Conservation (phyloP, 768 basidiomycete species). For the Dictyophora rubrovolvata region DNA sequence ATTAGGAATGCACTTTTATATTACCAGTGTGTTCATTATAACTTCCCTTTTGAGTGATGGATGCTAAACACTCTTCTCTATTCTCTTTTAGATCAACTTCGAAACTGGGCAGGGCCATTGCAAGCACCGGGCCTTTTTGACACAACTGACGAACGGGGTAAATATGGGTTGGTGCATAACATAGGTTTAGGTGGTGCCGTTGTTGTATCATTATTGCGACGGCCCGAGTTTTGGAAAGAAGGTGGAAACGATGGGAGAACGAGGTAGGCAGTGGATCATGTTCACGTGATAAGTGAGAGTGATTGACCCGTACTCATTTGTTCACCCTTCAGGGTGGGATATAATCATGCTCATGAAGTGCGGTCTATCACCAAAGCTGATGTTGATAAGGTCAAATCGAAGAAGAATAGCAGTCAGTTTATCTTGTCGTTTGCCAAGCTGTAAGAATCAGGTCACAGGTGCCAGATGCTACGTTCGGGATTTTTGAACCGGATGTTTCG, state of each 20-base stretch:
- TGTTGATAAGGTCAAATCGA: slow-evolving; percentile 66
- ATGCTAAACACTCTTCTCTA: not conserved
- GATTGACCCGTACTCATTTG: not conserved
- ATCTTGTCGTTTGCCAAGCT: slow-evolving; percentile 32
- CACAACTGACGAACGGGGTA: slow-evolving; percentile 52
- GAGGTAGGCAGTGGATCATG: slow-evolving; percentile 34
- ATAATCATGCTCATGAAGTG: slow-evolving; percentile 68
- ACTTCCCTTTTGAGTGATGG: not conserved
- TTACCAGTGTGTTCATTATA: slow-evolving; percentile 46
- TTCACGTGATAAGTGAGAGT: not conserved
- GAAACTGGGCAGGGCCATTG: slow-evolving; percentile 73
- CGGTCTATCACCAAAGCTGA: slow-evolving; percentile 51
- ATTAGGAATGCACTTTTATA: slow-evolving; percentile 81
- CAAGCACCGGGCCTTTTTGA: slow-evolving; percentile 66
- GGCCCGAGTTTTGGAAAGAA: slow-evolving; percentile 65
- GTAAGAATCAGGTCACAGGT: no score
- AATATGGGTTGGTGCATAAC: slow-evolving; percentile 76
- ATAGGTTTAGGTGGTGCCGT: slow-evolving; percentile 75
- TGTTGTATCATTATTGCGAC: slow-evolving; percentile 63
- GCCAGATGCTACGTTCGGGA: not conserved
- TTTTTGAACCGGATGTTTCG: no score
- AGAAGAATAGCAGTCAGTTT: slow-evolving; percentile 39
- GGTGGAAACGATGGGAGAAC: slow-evolving; percentile 59
- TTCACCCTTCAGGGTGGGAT: slow-evolving; percentile 48
- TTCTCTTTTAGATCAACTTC: slow-evolving; percentile 12